These are phyloP conservation scores for Lichtheimia ramosa DNA, from an alignment of 371 early-diverging fungal genomes.

Conservation along the genomic window DNA sequence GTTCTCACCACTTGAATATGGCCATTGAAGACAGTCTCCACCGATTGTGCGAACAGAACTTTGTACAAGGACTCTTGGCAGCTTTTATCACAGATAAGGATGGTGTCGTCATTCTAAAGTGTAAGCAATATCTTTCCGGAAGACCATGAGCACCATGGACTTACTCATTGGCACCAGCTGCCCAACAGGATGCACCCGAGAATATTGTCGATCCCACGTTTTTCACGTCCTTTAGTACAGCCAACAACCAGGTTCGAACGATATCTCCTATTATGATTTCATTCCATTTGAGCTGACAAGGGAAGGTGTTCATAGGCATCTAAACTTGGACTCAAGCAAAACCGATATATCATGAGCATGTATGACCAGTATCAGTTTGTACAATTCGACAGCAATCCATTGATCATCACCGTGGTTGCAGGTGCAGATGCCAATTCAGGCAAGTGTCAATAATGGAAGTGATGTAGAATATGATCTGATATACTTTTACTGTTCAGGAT, in stretches of 20 bases:
- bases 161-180: too few species aligned
- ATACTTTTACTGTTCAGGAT: constrained; percentile 13
- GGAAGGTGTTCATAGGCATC: constrained; percentile 43
- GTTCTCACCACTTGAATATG: constrained; percentile 7
- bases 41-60: constrained; percentile 26
- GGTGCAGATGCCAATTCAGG: constrained; percentile 61
- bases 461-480: background rate
- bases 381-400: constrained; percentile 58
- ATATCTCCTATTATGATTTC: background rate
- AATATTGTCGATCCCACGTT: constrained; percentile 31
- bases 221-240: constrained; percentile 40
- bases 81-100: constrained; percentile 64
- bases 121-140: constrained; percentile 23
- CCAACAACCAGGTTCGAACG: constrained; percentile 40
- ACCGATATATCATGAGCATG: constrained; percentile 60
- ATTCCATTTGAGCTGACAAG: background rate
- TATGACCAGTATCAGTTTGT: constrained; percentile 62
- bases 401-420: constrained; percentile 60
- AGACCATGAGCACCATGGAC: background rate
- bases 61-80: constrained; percentile 52
- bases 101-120: constrained; percentile 60
- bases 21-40: constrained; percentile 28
- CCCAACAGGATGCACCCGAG: constrained; percentile 24
- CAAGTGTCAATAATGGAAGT: constrained; percentile 20
- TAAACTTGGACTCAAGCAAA: constrained; percentile 62